Percentiles rank a stretch among this genome's conserved stretches.
These are phyloP conservation scores for Saccharomyces kudriavzevii DNA, from an alignment of 805 yeast species.

Conservation along the genomic window DNA sequence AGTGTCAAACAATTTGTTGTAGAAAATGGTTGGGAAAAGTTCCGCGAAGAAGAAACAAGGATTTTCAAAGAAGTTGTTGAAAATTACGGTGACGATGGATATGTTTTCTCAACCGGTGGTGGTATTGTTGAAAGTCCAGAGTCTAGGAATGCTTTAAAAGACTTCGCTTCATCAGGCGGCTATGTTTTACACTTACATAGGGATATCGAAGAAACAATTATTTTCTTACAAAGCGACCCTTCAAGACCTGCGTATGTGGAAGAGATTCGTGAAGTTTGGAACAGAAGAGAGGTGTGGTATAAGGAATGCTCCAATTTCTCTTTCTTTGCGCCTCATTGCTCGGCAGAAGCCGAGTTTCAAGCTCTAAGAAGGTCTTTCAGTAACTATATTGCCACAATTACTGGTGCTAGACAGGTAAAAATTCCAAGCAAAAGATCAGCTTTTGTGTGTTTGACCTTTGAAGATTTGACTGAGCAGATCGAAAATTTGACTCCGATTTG, in stretches of 20 bases:
- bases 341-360: conserved; percentile 43
- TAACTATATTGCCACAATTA: conserved; percentile 48
- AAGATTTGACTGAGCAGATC: conserved; percentile 44
- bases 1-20: conserved; percentile 57
- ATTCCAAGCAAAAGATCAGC: conserved; percentile 42
- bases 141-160: conserved; percentile 57
- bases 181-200: conserved; percentile 88
- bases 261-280: conserved; percentile 79
- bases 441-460: conserved; percentile 65
- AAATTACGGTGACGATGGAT: conserved; percentile 37
- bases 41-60: conserved; percentile 59
- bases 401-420: conserved; percentile 40
- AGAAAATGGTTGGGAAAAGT: conserved; percentile 76
- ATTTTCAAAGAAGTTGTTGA: conserved; percentile 42
- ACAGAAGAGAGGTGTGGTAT: conserved; percentile 72
- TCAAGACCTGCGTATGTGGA: conserved; percentile 81
- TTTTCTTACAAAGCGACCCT: conserved; percentile 66
- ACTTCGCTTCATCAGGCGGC: conserved; percentile 52
- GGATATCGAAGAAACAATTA: conserved; percentile 69
- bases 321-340: conserved; percentile 71
- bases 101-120: conserved; percentile 90
- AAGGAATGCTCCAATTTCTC: conserved; percentile 68
- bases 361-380: conserved; percentile 53
- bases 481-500: conserved; percentile 44
- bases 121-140: conserved; percentile 76